Evolutionary conservation across 371 early-diverging fungal species (phyloP), one percentile per base, ranked within the genome.

Genomic region (Coemansia sp.): DNA sequence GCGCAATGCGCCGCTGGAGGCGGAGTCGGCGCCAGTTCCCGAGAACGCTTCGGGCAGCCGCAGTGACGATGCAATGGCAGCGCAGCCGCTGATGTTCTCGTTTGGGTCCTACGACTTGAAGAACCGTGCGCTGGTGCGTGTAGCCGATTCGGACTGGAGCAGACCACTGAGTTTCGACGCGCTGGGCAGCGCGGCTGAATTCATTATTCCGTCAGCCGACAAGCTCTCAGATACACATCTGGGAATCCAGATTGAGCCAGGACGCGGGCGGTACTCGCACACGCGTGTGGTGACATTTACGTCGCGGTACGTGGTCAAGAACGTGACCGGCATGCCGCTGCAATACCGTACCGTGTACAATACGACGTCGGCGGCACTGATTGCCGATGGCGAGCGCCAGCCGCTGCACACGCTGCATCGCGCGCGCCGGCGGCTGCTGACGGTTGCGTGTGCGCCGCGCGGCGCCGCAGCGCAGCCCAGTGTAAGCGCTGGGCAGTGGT

Each of bases 131-230:
- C 68, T 90, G 54, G 82, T 97, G 38, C 85, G 91, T 67, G 85
- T 90, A 2, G 83, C 81, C 2, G 83, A 85, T 39, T 90, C 94
- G 0, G 93, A 94, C 0, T 95, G 95, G 96, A 95, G 96, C 78
- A 79, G 89, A 72, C 94, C 94, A 0, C 68, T 96, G 55, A 95
- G 95, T 78, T 95, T 98, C 63, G 98, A 97, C 63, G 95, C 95
- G 1, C 90, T 96, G 50, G 97, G 97, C 11, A 91, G 90, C 62
- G 83, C 87, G 3, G 86, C 88, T 61, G 94, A 90, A 55, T 84
- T 95, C 1, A 78, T 83, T 6, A 76, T 96, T 10, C 88, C 88
- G 8, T 82, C 85, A 5, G 45, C 59, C n/a, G 42, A 42, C 50
- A 36, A 33, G 10, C 6, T 48, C 8, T 31, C 63, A 64, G 87